Evolutionary conservation across 257 asterid species (phyloP), one percentile per base, ranked within the genome.

Genomic region (Ocimum tenuiflorum): DNA sequence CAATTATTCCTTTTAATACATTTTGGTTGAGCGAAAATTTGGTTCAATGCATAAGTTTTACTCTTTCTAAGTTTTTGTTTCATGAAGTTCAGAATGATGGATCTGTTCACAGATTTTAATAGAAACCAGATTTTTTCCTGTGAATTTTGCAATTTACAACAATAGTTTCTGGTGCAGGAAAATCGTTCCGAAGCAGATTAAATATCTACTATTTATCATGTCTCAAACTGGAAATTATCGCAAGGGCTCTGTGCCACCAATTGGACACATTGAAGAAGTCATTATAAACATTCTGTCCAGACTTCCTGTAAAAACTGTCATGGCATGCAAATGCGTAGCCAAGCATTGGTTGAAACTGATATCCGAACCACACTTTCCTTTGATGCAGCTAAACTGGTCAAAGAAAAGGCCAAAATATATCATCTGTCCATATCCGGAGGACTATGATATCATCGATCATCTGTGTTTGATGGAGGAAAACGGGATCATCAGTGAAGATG

Each of bases 391-490:
- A 12, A 57, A 43, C 31, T 48, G 50, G 56, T 48, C 77, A 6
- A 22, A 47, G 19, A 61, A 38, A 52, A 66, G 31, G 17, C 67
- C 51, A 8, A 67, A 67, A 55, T 72, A 67, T 20, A 48, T 76
- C 8, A 62, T 67, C 14, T 76, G 71, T 57, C 63, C 68, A 14
- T 72, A 72, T 62, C 71, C 56, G 3, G 48, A 33, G 7, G 20
- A n/a, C 2, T 3, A 24, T 35, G 35, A 35, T 61, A 46, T 14
- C 1, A 14, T 35, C n/a, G 20, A 39, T 55, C 61, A 59, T 56
- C 66, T 75, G 2, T 27, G 14, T 72, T 14, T 76, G 63, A 42
- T 76, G 72, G 77, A 67, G 36, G 73, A 47, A n/a, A 41, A 67
- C 48, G 75, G 75, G 43, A 14, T 13, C 10, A 67, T 49, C 7